Evolutionary conservation across 371 early-diverging fungal genomes (phyloP), one percentile per base, ranked within the genome.

Genomic region (Mucor indicus): DNA sequence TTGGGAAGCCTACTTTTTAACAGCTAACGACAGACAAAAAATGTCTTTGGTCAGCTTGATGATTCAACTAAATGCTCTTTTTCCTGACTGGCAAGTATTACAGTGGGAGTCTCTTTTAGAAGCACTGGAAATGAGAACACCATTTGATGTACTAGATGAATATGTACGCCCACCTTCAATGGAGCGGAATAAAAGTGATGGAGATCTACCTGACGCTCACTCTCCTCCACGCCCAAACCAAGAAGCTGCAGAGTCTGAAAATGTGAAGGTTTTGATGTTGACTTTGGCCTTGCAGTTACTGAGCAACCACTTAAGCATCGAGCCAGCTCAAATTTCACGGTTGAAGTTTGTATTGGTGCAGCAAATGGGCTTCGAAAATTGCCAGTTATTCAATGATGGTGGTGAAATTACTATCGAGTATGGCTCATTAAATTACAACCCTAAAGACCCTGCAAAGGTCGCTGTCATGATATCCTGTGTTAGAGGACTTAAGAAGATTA

Each of bases 1-100:
- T 27, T 79, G 77, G 80, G 77, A 79, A 53, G 77, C 70, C 8
- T 75, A 77, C 44, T 79, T 79, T 38, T 41, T 69, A 42, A 64
- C 60, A n/a, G 71, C 77, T 1, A 67, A 52, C 7, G 64, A 65
- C 25, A 41, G 61, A 19, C 69, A 79, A 53, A 54, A 48, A 22
- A 63, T 60, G 19, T 35, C 65, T 0, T 47, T 77, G 3, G 50
- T 69, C 20, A 70, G 69, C 33, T 38, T 71, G 17, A 79, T 79
- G 80, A 65, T 69, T 20, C 70, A 67, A 32, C 51, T 79, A 0
- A 70, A 73, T 50, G 67, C 75, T 0, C 15, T 73, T 16, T 79
- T 77, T 31, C 80, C 80, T 1, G 72, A 70, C 22, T 79, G 77
- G 80, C 73, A 75, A 46, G 77, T 77, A 3, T 48, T 79, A 7